A percentile compares a stretch with the other conserved stretches of the same genome.
phyloP scores from a whole-genome alignment of 2,329 filamentous ascomycete species.

The Alternaria sp. region DNA sequence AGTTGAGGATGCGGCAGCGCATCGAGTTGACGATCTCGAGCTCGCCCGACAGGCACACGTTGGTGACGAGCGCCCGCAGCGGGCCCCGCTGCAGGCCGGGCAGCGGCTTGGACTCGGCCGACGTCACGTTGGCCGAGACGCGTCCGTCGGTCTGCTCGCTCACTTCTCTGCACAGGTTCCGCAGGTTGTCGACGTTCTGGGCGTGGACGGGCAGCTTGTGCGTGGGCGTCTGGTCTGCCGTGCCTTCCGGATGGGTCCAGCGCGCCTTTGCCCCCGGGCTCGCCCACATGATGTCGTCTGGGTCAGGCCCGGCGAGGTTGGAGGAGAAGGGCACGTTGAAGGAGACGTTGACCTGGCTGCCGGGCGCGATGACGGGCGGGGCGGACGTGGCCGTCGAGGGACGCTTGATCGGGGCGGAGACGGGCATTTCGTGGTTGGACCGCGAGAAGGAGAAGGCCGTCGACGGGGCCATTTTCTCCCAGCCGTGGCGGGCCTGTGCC shows the following conservation, averaged over 20 bases:
- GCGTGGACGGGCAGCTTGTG: conserved; percentile 92
- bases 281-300: conserved; percentile 92
- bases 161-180: conserved; percentile 81
- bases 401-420: conserved; percentile 62
- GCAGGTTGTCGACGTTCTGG: conserved; percentile 81
- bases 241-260: conserved; percentile 92
- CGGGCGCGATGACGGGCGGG: conserved; percentile 72
- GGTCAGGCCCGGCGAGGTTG: conserved; percentile 88
- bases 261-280: conserved; percentile 84
- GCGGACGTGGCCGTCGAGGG: conserved; percentile 53
- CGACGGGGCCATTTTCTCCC: conserved; percentile 69
- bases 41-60: conserved; percentile 88
- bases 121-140: conserved; percentile 82
- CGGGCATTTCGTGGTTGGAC: conserved; percentile 62
- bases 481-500: conserved; percentile 69
- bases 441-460: conserved; percentile 68
- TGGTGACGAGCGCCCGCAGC: conserved; percentile 66
- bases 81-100: conserved; percentile 59
- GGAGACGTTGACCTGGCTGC: conserved; percentile 84
- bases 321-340: conserved; percentile 98
- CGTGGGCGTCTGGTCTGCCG: conserved; percentile 80
- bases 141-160: conserved; percentile 68
- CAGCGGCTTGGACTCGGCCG: conserved; percentile 73
- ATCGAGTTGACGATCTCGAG: conserved; percentile 88
- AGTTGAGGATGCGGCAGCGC: conserved; percentile 86